Evolutionary conservation across 768 basidiomycete species (phyloP), one percentile per base, ranked within the genome.

Genomic region (Boletus pseudo-olivaceus): DNA sequence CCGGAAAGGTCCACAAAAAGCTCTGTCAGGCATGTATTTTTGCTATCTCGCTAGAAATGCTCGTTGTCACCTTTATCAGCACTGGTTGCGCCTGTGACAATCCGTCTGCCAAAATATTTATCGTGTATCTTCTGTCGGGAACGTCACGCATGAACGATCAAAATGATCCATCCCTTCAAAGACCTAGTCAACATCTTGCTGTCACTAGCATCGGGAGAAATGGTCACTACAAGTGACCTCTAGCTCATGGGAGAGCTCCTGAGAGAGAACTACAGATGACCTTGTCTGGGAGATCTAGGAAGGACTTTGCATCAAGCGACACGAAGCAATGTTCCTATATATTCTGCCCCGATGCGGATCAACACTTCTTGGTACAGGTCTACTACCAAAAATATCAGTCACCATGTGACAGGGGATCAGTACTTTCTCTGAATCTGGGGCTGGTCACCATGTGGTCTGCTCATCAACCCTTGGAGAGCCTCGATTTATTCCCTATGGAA

Each of bases 1-100:
- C 39, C 37, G n/a, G 17, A 39, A 8, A 34, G 23, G 17, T 39
- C 3, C 30, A 39, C 27, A 42, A 3, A 35, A 11, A 4, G 49
- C 33, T n/a, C 4, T 14, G 2, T 46, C 39, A 39, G 26, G 60
- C 45, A 58, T 48, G 49, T 63, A 61, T 61, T 60, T 20, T 66
- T 66, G 63, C 7, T 56, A 63, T 58, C 61, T 57, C 41, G 23
- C 45, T 23, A 17, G 17, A 27, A 23, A 27, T 27, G 34, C 26
- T 12, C n/a, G 27, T 17, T 51, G 35, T 11, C 30, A 27, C 11
- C 12, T 33, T 33, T 33, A 6, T 14, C 23, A 12, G 15, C 14
- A 14, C 46, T 17, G n/a, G 19, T 15, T 26, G 20, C 15, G 4
- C 7, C 15, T 15, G 30, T 51, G 47, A 14, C 15, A 34, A 37